Conservation (phyloP, 768 basidiomycete genomes). For the Suillus placidus region DNA sequence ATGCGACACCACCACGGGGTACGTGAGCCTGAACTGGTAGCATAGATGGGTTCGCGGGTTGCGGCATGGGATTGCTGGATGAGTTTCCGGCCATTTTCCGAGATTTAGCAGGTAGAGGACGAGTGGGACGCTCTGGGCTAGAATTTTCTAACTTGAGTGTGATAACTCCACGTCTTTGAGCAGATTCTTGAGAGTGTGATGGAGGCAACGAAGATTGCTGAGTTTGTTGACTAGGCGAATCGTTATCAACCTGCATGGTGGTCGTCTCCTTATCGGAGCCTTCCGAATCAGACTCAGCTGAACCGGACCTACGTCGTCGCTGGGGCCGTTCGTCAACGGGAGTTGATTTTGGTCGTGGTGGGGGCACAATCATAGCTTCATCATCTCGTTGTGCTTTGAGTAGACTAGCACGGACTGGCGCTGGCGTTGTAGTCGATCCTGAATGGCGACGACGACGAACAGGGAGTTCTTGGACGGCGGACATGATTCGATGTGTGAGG, state of each 20-base stretch:
- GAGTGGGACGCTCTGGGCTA: slow-evolving; percentile 56
- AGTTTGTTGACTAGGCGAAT: background rate
- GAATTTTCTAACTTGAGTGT: slow-evolving; percentile 22
- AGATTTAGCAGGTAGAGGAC: slow-evolving; percentile 60
- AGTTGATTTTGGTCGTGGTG: slow-evolving; percentile 75
- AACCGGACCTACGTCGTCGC: slow-evolving; percentile 48
- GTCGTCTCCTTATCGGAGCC: slow-evolving; percentile 32
- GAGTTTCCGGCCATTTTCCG: slow-evolving; percentile 52
- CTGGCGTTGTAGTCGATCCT: slow-evolving; percentile 47
- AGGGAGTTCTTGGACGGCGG: slow-evolving; percentile 18
- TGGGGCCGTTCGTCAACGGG: slow-evolving; percentile 62
- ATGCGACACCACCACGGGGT: slow-evolving; percentile 53
- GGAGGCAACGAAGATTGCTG: slow-evolving; percentile 5
- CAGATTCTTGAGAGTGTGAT: slow-evolving; percentile 16
- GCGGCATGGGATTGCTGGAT: slow-evolving; percentile 47
- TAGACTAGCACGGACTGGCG: slow-evolving; percentile 23
- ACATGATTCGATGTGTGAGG: slow-evolving; percentile 9
- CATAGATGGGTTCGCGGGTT: slow-evolving; percentile 72
- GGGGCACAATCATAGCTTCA: slow-evolving; percentile 44
- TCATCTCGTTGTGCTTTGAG: slow-evolving; percentile 22
- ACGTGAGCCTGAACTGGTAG: slow-evolving; percentile 83
- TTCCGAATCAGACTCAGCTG: slow-evolving; percentile 35
- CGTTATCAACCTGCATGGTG: slow-evolving; percentile 35
- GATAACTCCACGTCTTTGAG: slow-evolving; percentile 21
- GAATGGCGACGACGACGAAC: slow-evolving; percentile 66